phyloP scores from a whole-genome alignment of 2,329 filamentous ascomycete genomes.

The Epichloe uncinata region DNA sequence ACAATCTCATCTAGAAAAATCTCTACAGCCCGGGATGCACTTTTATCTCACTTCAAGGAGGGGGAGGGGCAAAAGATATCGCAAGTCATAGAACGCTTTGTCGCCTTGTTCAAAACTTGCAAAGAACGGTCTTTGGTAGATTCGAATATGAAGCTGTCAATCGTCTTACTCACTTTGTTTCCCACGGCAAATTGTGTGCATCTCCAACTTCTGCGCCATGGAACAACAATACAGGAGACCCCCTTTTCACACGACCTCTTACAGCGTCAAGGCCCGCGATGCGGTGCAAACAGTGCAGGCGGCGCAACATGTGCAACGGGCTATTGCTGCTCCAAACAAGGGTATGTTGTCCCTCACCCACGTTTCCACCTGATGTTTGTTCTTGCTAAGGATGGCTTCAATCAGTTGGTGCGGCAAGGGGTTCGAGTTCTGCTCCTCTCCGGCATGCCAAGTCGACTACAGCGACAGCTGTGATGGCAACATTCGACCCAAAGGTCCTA shows the following conservation, averaged over 20 bases:
- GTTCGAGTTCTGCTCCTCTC: constrained; percentile 43
- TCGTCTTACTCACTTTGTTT: neutral
- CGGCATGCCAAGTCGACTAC: constrained; percentile 47
- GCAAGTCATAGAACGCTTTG: neutral
- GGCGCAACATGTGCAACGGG: constrained; percentile 16
- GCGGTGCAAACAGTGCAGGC: neutral
- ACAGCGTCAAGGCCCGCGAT: neutral
- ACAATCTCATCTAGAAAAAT: neutral
- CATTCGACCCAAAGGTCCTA: constrained; percentile 33
- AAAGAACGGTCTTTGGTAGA: neutral
- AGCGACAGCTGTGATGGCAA: constrained; percentile 51
- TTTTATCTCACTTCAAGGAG: neutral
- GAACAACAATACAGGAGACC: neutral
- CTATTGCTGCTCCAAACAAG: constrained; percentile 30
- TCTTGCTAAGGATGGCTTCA: neutral
- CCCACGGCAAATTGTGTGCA: neutral
- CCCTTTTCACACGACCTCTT: neutral
- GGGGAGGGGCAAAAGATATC: neutral
- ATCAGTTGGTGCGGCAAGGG: constrained; percentile 42
- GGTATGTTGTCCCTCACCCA: constrained; percentile 16
- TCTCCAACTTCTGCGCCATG: neutral
- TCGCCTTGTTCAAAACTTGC: neutral
- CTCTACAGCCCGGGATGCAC: neutral
- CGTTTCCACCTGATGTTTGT: neutral
- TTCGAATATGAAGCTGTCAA: neutral